Base-by-base conservation (phyloP, 768 basidiomycete species). In the Agrocybe chaxingu region DNA sequence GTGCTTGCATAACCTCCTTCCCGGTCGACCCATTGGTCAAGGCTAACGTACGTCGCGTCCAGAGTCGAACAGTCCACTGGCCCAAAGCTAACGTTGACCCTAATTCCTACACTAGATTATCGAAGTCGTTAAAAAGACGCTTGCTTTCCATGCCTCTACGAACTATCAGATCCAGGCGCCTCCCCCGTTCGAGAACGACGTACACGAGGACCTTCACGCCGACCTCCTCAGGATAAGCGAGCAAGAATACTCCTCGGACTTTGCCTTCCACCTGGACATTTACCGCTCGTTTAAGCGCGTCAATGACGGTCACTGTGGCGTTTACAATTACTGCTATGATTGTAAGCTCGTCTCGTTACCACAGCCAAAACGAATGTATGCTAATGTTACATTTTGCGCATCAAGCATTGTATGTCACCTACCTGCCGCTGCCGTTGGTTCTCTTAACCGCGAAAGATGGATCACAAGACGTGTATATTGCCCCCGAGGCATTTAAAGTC, bases 121-220 rank as follows among this genome's bases (percentile, higher is more conserved):
- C 33, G 77, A 84, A 52, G 79, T 80, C 7, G 67, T 82, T 39
- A 82, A 72, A 57, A 81, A 78, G 59, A 79, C 79, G 0, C 61
- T 83, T 7, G 73, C 77, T 10, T 83, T 85, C 59, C 82, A 84
- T 58, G 79, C 81, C 0, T 83, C 82, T 2, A 73, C 77, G 19
- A 83, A 82, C 66, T 84, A 83, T 50, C 75, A 82, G 62, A 70
- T 79, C 38, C 66, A 69, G 45, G 81, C 82, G 1, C 80, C 81
- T 0, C 59, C 64, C 16, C 82, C 82, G 4, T 84, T 80, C 58
- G 60, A 70, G 8, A 54, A 66, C 2, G 79, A 81, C 49, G 80
- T 84, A 6, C 80, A 82, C 49, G 80, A 81, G 57, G 76, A 85
- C 57, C 57, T 84, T 8, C 62, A 71, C 12, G 70, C 63, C 9